These are phyloP conservation scores for Lentinula detonsa DNA, from an alignment of 768 basidiomycete genomes.

Conservation along the genomic window DNA sequence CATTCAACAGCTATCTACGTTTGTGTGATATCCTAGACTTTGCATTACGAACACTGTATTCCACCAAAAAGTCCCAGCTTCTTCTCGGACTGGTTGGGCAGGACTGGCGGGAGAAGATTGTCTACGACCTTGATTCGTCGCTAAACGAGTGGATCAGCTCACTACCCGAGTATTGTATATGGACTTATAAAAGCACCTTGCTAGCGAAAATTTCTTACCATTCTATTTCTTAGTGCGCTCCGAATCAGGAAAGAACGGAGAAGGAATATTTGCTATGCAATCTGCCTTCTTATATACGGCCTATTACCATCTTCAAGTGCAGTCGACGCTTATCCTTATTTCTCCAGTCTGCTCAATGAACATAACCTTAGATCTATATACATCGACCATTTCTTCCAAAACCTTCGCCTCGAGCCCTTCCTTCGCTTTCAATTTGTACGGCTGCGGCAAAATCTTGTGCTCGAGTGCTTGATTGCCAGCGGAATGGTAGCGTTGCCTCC, in stretches of 20 bases:
- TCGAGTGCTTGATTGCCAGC: not conserved
- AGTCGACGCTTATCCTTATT: not conserved
- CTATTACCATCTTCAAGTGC: slow-evolving; percentile 5
- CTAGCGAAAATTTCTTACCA: not conserved
- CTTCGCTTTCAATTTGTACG: slow-evolving; percentile 11
- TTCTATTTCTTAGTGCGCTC: slow-evolving; percentile 3
- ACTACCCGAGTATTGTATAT: slow-evolving; percentile 36
- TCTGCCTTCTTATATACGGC: slow-evolving; percentile 2
- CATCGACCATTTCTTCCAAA: slow-evolving; percentile 8
- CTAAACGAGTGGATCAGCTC: slow-evolving; percentile 48
- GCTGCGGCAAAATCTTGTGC: slow-evolving; percentile 7
- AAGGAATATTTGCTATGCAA: slow-evolving; percentile 6
- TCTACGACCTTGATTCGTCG: slow-evolving; percentile 23
- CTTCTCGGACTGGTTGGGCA: slow-evolving; percentile 22
- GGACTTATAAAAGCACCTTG: not conserved
- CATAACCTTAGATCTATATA: not conserved
- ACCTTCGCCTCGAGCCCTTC: not conserved
- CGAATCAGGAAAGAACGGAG: not conserved
- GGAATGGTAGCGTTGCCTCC: slow-evolving; percentile 13
- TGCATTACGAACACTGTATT: slow-evolving; percentile 7
- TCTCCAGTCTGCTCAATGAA: too few relatives aligned
- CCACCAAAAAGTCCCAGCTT: slow-evolving; percentile 3
- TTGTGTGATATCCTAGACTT: slow-evolving; percentile 8
- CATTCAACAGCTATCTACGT: slow-evolving; percentile 2
- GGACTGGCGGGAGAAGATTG: slow-evolving; percentile 6